Conservation (phyloP, 1,139 yeast genomes). For the Saccharomycopsis phalli region DNA sequence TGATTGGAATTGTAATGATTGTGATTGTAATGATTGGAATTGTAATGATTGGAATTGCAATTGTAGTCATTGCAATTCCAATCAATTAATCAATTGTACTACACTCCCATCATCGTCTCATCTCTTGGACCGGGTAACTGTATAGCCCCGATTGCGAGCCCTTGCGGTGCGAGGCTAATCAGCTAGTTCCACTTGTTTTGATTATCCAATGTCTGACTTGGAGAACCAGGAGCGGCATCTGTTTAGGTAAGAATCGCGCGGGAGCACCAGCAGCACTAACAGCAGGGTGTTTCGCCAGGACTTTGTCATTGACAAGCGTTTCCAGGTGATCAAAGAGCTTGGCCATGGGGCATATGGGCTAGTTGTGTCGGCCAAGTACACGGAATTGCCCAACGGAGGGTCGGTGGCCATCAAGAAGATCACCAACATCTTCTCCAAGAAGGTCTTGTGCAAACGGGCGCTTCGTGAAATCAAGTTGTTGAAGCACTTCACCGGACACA, state of each 20-base stretch:
- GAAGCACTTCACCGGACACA: constrained; percentile 76
- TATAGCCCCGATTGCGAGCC: too few species aligned
- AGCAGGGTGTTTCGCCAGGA: constrained; percentile 72
- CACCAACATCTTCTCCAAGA: constrained; percentile 83
- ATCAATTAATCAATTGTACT: too few species aligned
- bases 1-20: too few species aligned
- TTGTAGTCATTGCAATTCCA: too few species aligned
- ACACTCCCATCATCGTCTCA: too few species aligned
- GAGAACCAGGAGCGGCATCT: constrained; percentile 17
- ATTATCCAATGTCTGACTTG: constrained; percentile 17
- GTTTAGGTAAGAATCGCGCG: constrained; percentile 8
- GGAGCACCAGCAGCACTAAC: neutral
- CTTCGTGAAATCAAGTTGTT: constrained; percentile 79
- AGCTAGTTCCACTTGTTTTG: too few species aligned
- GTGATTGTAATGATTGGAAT: too few species aligned
- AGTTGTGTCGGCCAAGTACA: constrained; percentile 85
- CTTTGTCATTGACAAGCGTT: constrained; percentile 76
- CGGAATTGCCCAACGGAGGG: constrained; percentile 59
- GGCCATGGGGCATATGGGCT: constrained; percentile 98
- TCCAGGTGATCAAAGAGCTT: constrained; percentile 77
- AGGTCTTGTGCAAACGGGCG: constrained; percentile 82
- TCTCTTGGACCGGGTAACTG: too few species aligned
- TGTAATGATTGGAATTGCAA: too few species aligned
- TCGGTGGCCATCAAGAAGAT: constrained; percentile 92
- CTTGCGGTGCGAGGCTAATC: too few species aligned